Evolutionary conservation across 495 filamentous ascomycete species (phyloP).

Genomic region (Cudoniella acicularis): DNA sequence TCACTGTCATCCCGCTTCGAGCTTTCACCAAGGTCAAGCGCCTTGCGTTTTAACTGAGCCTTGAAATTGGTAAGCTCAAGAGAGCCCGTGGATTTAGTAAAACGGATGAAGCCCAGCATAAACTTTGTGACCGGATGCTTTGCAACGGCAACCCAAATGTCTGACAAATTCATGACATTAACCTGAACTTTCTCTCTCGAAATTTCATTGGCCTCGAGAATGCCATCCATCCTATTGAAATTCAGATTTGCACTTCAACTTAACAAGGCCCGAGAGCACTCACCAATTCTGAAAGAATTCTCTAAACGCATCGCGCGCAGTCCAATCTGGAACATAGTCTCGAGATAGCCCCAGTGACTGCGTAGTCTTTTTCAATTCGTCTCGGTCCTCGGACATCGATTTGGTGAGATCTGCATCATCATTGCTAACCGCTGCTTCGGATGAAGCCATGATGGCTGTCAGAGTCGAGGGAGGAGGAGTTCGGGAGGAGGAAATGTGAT

Average conservation of each 20-base stretch:
- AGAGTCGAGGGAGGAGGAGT: too few relatives aligned
- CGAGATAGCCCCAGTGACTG: neutral
- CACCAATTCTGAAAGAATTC: too few relatives aligned
- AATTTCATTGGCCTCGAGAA: too few relatives aligned
- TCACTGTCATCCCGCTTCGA: too few relatives aligned
- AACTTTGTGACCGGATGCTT: neutral
- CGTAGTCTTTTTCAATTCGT: neutral
- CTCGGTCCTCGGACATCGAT: neutral
- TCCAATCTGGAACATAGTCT: neutral
- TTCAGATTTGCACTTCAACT: too few relatives aligned
- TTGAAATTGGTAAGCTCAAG: neutral
- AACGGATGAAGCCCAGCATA: neutral
- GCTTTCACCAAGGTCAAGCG: too few relatives aligned
- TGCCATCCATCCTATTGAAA: too few relatives aligned
- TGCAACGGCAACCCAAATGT: neutral
- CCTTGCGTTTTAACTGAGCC: neutral
- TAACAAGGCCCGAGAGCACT: too few relatives aligned
- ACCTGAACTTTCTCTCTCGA: neutral
- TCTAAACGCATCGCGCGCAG: too few relatives aligned
- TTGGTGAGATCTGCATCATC: neutral
- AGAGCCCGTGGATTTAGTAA: neutral
- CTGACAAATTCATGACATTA: neutral
- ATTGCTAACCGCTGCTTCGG: too few relatives aligned
- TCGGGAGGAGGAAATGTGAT: neutral
- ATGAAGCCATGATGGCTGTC: too few relatives aligned